These are phyloP conservation scores for Spiraea crenata DNA, from an alignment of 331 rosid genomes.

Conservation along the genomic window DNA sequence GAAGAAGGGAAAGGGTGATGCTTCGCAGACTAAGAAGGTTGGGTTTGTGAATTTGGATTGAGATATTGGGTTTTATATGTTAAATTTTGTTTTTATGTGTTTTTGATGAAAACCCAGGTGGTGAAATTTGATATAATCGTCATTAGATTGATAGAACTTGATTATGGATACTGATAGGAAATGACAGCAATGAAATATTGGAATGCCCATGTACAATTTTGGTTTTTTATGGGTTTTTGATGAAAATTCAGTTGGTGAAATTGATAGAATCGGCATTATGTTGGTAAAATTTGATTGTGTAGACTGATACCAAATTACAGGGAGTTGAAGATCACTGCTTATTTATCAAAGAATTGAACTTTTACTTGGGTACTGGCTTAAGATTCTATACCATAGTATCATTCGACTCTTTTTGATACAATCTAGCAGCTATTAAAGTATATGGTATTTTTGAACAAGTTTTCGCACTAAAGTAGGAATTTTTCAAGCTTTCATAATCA, in stretches of 20 bases:
- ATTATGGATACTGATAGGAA: too few species aligned
- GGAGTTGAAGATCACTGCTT: neutral
- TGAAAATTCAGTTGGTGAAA: conserved; percentile 1
- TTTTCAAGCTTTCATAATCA: neutral
- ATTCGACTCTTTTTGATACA: neutral
- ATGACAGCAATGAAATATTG: too few species aligned
- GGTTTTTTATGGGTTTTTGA: too few species aligned
- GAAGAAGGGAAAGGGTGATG: conserved; percentile 40
- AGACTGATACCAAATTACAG: neutral
- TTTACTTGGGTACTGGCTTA: neutral
- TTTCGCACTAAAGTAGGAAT: neutral
- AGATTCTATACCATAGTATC: neutral
- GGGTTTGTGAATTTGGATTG: conserved; percentile 9
- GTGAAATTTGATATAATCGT: too few species aligned
- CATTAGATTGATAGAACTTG: too few species aligned
- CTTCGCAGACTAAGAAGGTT: conserved; percentile 83
- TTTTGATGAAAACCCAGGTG: too few species aligned
- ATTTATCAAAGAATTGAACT: neutral
- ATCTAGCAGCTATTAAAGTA: neutral
- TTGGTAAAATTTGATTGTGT: conserved; percentile 17
- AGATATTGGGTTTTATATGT: neutral
- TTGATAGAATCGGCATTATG: neutral
- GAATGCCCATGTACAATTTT: too few species aligned
- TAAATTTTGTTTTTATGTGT: too few species aligned
- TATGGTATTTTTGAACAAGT: neutral